Conservation (phyloP, 2,329 filamentous ascomycete genomes). For the Verticillium isaacii region DNA sequence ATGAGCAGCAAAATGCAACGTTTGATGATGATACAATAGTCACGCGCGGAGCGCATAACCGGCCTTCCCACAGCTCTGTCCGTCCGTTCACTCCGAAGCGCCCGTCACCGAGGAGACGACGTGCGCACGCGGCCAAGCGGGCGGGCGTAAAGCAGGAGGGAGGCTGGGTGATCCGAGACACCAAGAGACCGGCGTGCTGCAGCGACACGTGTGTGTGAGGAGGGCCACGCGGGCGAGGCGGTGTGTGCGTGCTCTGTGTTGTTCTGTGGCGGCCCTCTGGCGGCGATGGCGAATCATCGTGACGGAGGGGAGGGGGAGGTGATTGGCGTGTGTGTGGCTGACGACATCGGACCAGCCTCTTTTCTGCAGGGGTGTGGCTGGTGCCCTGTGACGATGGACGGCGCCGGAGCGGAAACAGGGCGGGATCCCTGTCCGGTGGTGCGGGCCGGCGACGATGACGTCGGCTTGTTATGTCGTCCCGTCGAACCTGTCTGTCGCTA, state of each 20-base stretch:
- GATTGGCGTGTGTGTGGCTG: not conserved
- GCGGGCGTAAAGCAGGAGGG: too few species aligned
- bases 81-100: too few species aligned
- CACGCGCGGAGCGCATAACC: too few species aligned
- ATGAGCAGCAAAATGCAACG: not conserved
- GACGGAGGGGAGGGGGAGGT: not conserved
- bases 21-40: not conserved
- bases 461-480: not conserved
- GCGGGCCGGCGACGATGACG: not conserved
- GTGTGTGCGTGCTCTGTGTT: not conserved
- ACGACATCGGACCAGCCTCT: not conserved
- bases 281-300: not conserved
- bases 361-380: not conserved
- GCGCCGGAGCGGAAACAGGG: not conserved
- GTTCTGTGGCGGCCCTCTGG: not conserved
- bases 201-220: not conserved
- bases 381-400: not conserved
- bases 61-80: too few species aligned
- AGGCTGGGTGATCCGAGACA: too few species aligned
- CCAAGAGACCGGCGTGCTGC: too few species aligned
- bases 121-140: too few species aligned
- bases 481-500: not conserved
- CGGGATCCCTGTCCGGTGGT: not conserved
- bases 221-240: not conserved
- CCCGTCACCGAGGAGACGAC: too few species aligned